Base-by-base conservation (phyloP, 2,329 filamentous ascomycete genomes). In the Trichophyton schoenleinii region DNA sequence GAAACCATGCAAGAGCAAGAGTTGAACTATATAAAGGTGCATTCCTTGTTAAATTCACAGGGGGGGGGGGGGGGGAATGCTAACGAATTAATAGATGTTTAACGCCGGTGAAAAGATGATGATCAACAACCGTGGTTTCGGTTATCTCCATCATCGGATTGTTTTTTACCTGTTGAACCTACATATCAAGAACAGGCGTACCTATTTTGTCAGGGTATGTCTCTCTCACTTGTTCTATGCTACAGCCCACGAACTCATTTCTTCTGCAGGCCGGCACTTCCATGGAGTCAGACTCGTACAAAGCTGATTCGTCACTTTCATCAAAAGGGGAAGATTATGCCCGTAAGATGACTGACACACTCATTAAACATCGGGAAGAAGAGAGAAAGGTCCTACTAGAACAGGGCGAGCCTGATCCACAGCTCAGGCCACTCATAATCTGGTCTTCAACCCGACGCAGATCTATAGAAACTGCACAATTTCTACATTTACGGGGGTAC, bases 121-220 rank as follows among this genome's bases (percentile, higher is more conserved):
- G 68, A 92, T 97, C 75, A 99, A 99, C 77, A 96, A 97, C 67
- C 89, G 94, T 72, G 91, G 87, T 70, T 97, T 99, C 73, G 92
- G 91, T 68, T 99, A 99, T 71, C 82, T 99, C 36, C 95, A 91
- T 0, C 91, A 99, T 72, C 86, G 94, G 63, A 99, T 99, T 66
- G 92, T 99, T 61, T 99, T 99, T 75, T 99, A 97, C 74, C 84
- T 99, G 55, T 89, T 96, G 70, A 99, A 99, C 70, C 80, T 97
- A 25, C 94, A 99, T 74, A 96, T 96, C 79, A 97, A 99, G 74
- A 88, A 88, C 57, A 85, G 92, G 61, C 89, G 89, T 64, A 97
- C 91, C 5, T 97, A 95, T 74, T 97, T 97, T 73, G 91, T 87
- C 57, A 84, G 92, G 65, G 87, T 78, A 68, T 63, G 73, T 65